Evolutionary conservation across 2,329 filamentous ascomycete species (phyloP), one percentile per base, ranked within the genome.

Genomic region (Aspergillus sp.): DNA sequence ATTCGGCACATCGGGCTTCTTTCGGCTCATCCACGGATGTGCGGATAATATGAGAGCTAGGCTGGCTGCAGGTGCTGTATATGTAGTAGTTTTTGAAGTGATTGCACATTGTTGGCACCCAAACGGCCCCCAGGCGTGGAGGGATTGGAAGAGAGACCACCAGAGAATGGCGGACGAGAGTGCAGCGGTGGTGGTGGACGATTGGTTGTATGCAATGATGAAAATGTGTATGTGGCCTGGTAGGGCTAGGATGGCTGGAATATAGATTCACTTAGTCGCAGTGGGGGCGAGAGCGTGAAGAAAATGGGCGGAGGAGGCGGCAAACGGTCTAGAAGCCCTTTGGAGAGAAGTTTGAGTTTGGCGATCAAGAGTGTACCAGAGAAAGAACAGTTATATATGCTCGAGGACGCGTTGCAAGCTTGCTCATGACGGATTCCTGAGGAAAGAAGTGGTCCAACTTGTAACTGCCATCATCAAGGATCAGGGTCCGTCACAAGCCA

Each of bases 81-180:
- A 91, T 87, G 75, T 90, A 90, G 73, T 88, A 91, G 74, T 90
- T 90, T 68, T 88, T 89, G 68, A 86, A 88, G 69, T 87, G 89
- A 68, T 82, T 77, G 76, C 80, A 83, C 80, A 83, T 83, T 30
- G 64, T 75, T 62, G 61, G 58, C 59, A 57, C 58, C 63, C 64
- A 41, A 48, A 50, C 44, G 45, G 34, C 8, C 22, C 24, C 22
- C 24, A 27, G 45, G 30, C 20, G n/a, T 34, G 37, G 17, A 22
- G 27, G 45, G 27, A 30, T 4, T 30, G 27, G 27, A 30, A 3
- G 9, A 9, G 15, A 15, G 17, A 40, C 20, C 34, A 19, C 24
- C 27, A 45, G 5, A 44, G 39, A 34, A 13, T 12, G n/a, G 51
- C 3, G 44, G 34, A 42, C 15, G 17, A 45, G 46, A 39, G n/a